These are phyloP conservation scores for Echinosophora koreensis DNA, from an alignment of 306 rosid genomes.

Conservation along the genomic window DNA sequence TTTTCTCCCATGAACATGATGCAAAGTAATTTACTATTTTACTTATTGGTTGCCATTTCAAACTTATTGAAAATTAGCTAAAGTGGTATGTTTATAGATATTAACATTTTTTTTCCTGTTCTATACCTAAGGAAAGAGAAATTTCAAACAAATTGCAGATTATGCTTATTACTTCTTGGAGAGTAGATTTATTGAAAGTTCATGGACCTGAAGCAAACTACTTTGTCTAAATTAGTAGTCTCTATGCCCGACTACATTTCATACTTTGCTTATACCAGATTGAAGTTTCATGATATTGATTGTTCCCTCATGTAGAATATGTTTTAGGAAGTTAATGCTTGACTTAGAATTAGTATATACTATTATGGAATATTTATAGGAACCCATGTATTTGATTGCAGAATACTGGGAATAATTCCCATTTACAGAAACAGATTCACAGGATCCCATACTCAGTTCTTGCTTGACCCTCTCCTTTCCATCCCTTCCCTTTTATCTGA, in stretches of 20 bases:
- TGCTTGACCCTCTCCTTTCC: not conserved
- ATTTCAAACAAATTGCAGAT: not conserved
- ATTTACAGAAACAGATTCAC: not conserved
- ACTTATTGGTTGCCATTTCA: not conserved
- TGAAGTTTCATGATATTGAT: not conserved
- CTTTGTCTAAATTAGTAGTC: conserved; percentile 1
- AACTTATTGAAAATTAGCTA: conserved; percentile 1
- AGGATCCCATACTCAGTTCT: not conserved
- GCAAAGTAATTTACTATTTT: not conserved
- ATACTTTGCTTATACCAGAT: not conserved
- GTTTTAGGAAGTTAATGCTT: conserved; percentile 17
- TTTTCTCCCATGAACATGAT: not conserved
- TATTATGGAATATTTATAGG: not conserved
- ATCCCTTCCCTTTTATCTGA: not conserved
- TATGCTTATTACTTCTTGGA: not conserved
- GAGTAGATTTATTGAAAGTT: conserved; percentile 9
- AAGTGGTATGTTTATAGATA: not conserved
- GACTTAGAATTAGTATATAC: not conserved
- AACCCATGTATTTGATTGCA: conserved; percentile 6
- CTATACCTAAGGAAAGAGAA: not conserved
- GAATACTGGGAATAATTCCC: not conserved
- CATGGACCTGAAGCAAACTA: not conserved
- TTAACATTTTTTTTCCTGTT: not conserved
- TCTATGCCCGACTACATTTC: not conserved
- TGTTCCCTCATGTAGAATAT: too few relatives aligned